Percentiles rank a stretch among this genome's conserved stretches.
Conservation (phyloP, 1,139 yeast species). For the Yueomyces sp. region DNA sequence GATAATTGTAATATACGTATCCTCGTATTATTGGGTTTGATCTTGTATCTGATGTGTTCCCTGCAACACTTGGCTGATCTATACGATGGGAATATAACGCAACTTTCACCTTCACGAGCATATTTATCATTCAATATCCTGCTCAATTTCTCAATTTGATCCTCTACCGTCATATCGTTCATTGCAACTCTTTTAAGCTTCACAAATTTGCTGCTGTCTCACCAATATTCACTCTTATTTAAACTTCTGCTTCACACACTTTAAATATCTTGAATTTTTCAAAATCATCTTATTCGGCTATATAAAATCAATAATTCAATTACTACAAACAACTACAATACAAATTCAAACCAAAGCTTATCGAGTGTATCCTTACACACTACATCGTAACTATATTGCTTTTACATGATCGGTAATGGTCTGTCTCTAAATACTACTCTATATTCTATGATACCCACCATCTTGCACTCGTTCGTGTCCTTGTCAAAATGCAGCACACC, state of each 20-base stretch:
- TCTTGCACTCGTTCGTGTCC: slow-evolving; percentile 26
- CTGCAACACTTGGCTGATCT: slow-evolving; percentile 76
- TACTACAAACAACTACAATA: no score
- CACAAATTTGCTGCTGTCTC: no score
- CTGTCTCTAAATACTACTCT: slow-evolving; percentile 51
- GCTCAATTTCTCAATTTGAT: neutral
- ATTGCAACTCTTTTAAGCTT: no score
- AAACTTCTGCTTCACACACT: no score
- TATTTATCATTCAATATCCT: slow-evolving; percentile 36
- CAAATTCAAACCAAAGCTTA: no score
- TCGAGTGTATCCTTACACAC: no score
- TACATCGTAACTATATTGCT: no score
- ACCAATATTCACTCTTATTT: no score
- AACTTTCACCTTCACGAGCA: slow-evolving; percentile 54
- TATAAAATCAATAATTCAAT: no score
- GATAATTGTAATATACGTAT: slow-evolving; percentile 63
- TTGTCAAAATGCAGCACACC: slow-evolving; percentile 41
- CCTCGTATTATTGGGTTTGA: slow-evolving; percentile 4
- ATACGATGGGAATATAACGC: slow-evolving; percentile 65
- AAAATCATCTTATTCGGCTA: no score
- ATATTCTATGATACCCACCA: slow-evolving; percentile 45
- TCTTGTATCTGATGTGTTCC: slow-evolving; percentile 42
- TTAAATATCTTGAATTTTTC: no score
- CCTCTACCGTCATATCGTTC: no score
- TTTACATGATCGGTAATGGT: slow-evolving; percentile 63